Conservation (phyloP, 768 basidiomycete genomes). For the Suillus clintonianus region DNA sequence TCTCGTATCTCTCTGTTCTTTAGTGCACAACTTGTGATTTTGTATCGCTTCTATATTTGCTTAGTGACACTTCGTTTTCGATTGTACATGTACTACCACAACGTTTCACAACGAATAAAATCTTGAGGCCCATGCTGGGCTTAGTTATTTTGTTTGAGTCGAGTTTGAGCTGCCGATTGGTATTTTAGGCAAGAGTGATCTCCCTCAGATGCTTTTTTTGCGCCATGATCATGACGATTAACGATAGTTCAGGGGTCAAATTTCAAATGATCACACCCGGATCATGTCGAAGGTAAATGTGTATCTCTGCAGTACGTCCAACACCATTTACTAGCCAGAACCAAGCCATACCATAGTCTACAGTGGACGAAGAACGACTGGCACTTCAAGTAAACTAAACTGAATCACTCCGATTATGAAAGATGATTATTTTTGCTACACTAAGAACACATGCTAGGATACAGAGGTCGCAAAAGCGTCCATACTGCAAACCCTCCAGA, state of each 20-base stretch:
- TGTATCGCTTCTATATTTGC: not conserved
- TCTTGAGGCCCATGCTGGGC: not conserved
- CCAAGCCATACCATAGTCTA: too few species aligned
- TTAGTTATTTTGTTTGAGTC: not conserved
- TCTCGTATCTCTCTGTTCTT: not conserved
- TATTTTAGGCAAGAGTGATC: too few species aligned
- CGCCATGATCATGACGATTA: too few species aligned
- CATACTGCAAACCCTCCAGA: not conserved
- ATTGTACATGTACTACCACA: not conserved
- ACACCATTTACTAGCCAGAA: not conserved
- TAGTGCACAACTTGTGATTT: not conserved
- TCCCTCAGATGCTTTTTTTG: too few species aligned
- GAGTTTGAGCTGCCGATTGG: too few species aligned
- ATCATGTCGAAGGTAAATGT: too few species aligned
- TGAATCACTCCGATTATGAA: not conserved
- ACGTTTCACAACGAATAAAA: not conserved
- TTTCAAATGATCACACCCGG: too few species aligned
- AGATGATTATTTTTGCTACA: not conserved
- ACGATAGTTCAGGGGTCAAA: too few species aligned
- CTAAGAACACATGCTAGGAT: not conserved
- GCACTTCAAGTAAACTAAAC: not conserved
- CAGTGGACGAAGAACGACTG: not conserved
- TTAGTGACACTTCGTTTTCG: not conserved
- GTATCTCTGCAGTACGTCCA: too few species aligned
- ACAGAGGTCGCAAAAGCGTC: not conserved